Conservation (phyloP, 495 filamentous ascomycete species). For the Lasiosphaeria miniovina region DNA sequence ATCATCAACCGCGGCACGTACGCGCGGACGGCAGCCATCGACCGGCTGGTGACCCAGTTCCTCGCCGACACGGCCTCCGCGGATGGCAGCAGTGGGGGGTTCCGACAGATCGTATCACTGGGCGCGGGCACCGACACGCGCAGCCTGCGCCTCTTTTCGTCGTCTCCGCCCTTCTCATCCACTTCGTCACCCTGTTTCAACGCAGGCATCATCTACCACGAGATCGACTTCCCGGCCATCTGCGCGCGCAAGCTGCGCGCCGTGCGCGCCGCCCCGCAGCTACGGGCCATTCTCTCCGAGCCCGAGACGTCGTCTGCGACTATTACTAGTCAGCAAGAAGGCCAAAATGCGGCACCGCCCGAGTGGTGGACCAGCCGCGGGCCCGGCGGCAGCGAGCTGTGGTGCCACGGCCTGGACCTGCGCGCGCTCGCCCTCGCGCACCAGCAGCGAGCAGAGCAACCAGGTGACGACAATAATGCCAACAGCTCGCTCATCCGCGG, state of each 20-base stretch:
- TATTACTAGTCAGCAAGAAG: no score
- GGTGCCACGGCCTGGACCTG: constrained; percentile 80
- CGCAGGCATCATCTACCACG: constrained; percentile 74
- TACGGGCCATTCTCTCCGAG: constrained; percentile 31
- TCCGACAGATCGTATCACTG: constrained; percentile 80
- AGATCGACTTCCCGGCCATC: constrained; percentile 84
- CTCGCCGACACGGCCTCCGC: constrained; percentile 40
- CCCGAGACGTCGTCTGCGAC: neutral
- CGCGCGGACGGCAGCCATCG: constrained; percentile 83
- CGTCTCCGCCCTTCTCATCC: constrained; percentile 16
- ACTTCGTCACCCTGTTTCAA: no score
- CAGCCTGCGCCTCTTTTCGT: constrained; percentile 63
- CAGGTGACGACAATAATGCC: neutral
- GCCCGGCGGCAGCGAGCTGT: constrained; percentile 47
- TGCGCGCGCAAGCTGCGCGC: constrained; percentile 56
- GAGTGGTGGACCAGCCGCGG: constrained; percentile 24
- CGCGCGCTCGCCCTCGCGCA: constrained; percentile 50
- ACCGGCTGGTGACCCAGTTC: constrained; percentile 71
- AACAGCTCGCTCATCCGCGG: constrained; percentile 24
- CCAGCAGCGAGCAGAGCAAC: neutral
- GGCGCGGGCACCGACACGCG: constrained; percentile 94
- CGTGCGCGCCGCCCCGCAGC: constrained; percentile 27
- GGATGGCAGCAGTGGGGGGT: neutral
- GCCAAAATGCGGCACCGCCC: neutral
- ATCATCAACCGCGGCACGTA: constrained; percentile 98